phyloP scores from a whole-genome alignment of 768 basidiomycete species.

The Agaricus blazei region DNA sequence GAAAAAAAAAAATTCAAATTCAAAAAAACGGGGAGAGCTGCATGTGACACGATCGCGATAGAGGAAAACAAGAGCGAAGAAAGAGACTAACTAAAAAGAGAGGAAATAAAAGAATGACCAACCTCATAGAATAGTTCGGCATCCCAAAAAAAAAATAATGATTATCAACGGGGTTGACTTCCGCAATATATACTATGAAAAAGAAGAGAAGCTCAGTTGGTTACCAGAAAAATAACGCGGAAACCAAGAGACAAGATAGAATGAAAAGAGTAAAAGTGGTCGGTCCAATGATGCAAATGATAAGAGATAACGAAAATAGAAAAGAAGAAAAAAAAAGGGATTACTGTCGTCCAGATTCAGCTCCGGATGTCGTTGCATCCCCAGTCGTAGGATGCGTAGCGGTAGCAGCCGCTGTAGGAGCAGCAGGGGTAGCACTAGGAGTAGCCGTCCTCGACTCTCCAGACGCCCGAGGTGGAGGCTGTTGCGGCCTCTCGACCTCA shows the following conservation, averaged over 20 bases:
- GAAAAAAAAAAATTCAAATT: no score
- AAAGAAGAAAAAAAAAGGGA: background rate
- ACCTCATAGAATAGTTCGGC: no score
- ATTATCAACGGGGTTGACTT: no score
- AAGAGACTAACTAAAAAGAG: no score
- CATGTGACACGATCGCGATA: no score
- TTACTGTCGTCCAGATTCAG: background rate
- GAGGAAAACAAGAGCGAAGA: no score
- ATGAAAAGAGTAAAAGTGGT: background rate
- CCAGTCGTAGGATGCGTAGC: background rate
- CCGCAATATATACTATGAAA: no score
- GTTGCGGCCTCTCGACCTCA: background rate
- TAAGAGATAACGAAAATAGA: background rate
- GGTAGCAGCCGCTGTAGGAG: background rate
- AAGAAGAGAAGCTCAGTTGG: background rate
- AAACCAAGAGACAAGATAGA: background rate
- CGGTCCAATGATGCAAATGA: background rate
- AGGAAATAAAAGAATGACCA: no score
- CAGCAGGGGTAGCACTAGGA: background rate
- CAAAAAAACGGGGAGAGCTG: no score
- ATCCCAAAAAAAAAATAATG: no score
- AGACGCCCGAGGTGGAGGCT: no score
- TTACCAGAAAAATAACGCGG: background rate
- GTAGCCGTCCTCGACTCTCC: no score
- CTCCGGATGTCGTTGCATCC: background rate